A percentile compares a stretch with the other conserved stretches of the same genome.
These are phyloP conservation scores for Annulohypoxylon nitens DNA, from an alignment of 495 filamentous ascomycete genomes.

Conservation along the genomic window DNA sequence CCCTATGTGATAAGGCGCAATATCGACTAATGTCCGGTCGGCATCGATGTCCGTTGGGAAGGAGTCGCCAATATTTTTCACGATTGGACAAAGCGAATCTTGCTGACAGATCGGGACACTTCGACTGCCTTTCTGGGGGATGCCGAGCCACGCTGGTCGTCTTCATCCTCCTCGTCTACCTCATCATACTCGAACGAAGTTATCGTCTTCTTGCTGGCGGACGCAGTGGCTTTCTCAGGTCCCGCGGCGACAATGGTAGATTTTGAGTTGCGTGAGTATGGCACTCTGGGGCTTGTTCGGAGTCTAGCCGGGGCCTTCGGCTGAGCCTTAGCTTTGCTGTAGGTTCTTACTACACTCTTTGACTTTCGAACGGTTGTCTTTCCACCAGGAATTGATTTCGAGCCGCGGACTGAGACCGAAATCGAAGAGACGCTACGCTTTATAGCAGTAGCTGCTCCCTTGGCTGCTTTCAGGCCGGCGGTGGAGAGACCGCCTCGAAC, in stretches of 20 bases:
- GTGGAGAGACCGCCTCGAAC: slow-evolving; percentile 45
- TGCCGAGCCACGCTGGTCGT: slow-evolving; percentile 15
- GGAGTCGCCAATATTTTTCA: neutral
- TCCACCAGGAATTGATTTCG: slow-evolving; percentile 39
- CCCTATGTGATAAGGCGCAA: slow-evolving; percentile 1
- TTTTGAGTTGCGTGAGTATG: slow-evolving; percentile 45
- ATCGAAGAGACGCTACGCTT: slow-evolving; percentile 57
- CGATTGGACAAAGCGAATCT: slow-evolving; percentile 41
- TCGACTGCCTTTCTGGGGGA: slow-evolving; percentile 32
- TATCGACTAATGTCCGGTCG: neutral
- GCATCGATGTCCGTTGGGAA: neutral
- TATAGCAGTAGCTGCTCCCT: slow-evolving; percentile 51
- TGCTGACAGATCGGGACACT: slow-evolving; percentile 27
- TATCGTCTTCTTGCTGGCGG: slow-evolving; percentile 17
- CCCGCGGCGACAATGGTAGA: slow-evolving; percentile 43
- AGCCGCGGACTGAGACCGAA: slow-evolving; percentile 49
- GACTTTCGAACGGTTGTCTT: slow-evolving; percentile 48
- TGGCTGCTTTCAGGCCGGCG: slow-evolving; percentile 47
- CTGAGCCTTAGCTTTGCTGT: slow-evolving; percentile 49
- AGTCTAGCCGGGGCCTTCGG: slow-evolving; percentile 37
- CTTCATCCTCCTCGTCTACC: neutral
- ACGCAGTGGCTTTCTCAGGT: slow-evolving; percentile 18
- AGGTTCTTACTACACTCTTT: slow-evolving; percentile 46
- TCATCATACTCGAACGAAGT: slow-evolving; percentile 13
- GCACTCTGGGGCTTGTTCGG: slow-evolving; percentile 42